phyloP scores from a whole-genome alignment of 2,329 filamentous ascomycete species.

The Ophiostoma perfectum region DNA sequence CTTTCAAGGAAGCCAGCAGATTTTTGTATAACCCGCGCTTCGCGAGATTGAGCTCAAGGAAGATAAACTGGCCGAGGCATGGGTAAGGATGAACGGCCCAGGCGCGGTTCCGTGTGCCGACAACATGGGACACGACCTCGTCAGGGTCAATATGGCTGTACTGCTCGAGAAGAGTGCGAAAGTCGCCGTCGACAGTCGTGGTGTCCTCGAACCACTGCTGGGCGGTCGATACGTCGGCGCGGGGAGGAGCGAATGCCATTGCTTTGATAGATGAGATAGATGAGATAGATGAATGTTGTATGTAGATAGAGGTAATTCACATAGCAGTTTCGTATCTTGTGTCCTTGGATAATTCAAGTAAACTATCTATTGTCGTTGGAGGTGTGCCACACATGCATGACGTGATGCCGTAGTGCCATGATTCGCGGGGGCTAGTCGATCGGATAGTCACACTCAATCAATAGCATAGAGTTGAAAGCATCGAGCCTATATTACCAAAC shows the following conservation, averaged over 20 bases:
- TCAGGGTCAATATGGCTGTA: not conserved
- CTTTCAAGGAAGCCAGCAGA: not conserved
- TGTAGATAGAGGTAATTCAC: too few species aligned
- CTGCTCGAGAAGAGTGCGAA: not conserved
- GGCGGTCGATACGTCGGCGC: not conserved
- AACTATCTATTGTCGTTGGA: not conserved
- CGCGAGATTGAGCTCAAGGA: not conserved
- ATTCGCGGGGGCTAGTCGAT: constrained; percentile 1
- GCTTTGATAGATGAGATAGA: too few species aligned
- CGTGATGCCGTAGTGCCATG: not conserved
- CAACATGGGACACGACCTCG: not conserved
- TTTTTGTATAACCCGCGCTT: not conserved
- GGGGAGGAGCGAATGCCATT: not conserved
- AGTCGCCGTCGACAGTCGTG: not conserved
- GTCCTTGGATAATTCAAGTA: too few species aligned
- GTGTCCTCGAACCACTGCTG: not conserved
- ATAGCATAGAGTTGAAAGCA: not conserved
- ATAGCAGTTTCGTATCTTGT: too few species aligned
- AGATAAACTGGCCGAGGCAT: not conserved
- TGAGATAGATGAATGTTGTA: not conserved
- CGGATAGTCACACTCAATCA: not conserved
- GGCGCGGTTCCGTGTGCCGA: not conserved
- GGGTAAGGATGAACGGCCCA: not conserved
- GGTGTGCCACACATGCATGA: not conserved
- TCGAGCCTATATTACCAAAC: not conserved